phyloP scores from a whole-genome alignment of 1,284 basidiomycete genomes.

The Tilletia indica region DNA sequence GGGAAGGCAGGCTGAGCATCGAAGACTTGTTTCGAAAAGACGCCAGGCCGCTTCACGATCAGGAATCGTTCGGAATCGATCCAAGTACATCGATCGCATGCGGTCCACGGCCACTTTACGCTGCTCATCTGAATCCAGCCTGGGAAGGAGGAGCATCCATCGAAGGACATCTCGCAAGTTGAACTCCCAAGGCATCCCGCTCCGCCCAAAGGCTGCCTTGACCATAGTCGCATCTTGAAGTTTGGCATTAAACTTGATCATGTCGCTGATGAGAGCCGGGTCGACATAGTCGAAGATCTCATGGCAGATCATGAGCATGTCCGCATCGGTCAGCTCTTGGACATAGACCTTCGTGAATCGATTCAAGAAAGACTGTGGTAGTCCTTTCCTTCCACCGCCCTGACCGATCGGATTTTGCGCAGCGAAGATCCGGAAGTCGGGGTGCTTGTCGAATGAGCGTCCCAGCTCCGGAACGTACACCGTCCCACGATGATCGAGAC shows the following conservation, averaged over 20 bases:
- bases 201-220: constrained; percentile 71
- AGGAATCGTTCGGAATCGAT: constrained; percentile 73
- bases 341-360: constrained; percentile 96
- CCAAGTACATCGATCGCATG: constrained; percentile 64
- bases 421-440: constrained; percentile 91
- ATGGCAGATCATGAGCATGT: constrained; percentile 57
- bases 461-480: constrained; percentile 95
- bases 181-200: constrained; percentile 97
- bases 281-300: constrained; percentile 45
- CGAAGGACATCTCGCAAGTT: constrained; percentile 92
- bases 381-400: constrained; percentile 93
- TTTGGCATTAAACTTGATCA: constrained; percentile 77
- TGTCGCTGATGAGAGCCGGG: constrained; percentile 61
- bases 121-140: constrained; percentile 16
- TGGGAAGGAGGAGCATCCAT: constrained; percentile 66
- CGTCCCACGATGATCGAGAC: constrained; percentile 90
- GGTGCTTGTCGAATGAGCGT: constrained; percentile 81
- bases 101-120: constrained; percentile 7
- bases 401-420: constrained; percentile 96
- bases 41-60: constrained; percentile 68
- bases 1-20: constrained; percentile 45
- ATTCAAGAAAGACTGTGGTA: constrained; percentile 96
- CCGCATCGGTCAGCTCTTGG: constrained; percentile 76
- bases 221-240: constrained; percentile 72
- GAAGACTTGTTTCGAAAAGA: constrained; percentile 69